These are phyloP conservation scores for Fusarium floridanum DNA, from an alignment of 2,329 filamentous ascomycete genomes.

Conservation along the genomic window DNA sequence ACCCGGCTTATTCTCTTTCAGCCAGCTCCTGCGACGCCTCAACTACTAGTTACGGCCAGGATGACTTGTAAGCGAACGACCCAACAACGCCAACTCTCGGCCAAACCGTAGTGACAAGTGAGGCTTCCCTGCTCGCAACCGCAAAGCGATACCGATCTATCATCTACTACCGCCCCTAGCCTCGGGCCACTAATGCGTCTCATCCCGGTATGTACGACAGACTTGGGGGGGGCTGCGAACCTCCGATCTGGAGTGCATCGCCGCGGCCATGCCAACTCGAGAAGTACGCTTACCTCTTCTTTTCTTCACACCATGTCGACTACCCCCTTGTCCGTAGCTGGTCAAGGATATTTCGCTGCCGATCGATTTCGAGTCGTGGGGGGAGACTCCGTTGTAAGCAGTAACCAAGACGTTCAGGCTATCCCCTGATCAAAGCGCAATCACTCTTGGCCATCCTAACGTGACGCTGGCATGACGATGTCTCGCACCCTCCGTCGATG, in stretches of 20 bases:
- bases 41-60: conserved; percentile 23
- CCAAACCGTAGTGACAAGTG: conserved; percentile 21
- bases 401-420: conserved; percentile 18
- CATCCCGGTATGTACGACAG: conserved; percentile 37
- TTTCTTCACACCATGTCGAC: neutral
- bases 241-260: conserved; percentile 22
- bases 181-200: conserved; percentile 45
- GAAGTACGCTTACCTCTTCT: neutral
- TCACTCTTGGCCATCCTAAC: conserved; percentile 23
- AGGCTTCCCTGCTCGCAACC: conserved; percentile 19
- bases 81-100: conserved; percentile 14
- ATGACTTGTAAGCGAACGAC: conserved; percentile 26
- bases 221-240: conserved; percentile 12
- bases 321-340: neutral
- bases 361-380: conserved; percentile 35
- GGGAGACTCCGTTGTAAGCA: conserved; percentile 10
- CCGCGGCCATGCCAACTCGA: conserved; percentile 10
- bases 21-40: conserved; percentile 41
- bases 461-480: conserved; percentile 44
- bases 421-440: conserved; percentile 29
- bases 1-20: conserved; percentile 37
- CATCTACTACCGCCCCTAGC: conserved; percentile 17
- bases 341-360: conserved; percentile 22
- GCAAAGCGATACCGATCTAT: conserved; percentile 17
- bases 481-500: conserved; percentile 20